Percentiles rank a stretch among this genome's conserved stretches.
These are phyloP conservation scores for Fusarium agapanthi DNA, from an alignment of 2,329 filamentous ascomycete genomes.

Conservation along the genomic window DNA sequence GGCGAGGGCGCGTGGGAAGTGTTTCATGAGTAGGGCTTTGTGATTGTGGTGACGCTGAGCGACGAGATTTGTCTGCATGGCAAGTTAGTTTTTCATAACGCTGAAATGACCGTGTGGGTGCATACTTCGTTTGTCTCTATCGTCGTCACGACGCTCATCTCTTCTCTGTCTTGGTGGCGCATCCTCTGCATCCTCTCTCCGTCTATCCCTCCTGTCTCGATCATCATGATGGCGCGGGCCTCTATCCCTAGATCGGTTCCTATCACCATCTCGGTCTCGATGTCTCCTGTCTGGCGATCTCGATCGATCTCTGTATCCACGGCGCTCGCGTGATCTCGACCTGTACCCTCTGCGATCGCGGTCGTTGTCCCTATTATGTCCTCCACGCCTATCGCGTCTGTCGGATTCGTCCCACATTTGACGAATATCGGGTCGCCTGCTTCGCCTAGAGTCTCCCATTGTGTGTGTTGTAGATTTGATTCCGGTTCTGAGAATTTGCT, in stretches of 20 bases:
- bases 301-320: conserved; percentile 48
- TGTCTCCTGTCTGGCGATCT: conserved; percentile 49
- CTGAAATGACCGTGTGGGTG: background rate
- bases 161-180: conserved; percentile 26
- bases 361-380: conserved; percentile 43
- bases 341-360: conserved; percentile 47
- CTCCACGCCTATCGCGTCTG: conserved; percentile 48
- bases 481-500: background rate
- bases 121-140: conserved; percentile 41
- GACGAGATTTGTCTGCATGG: conserved; percentile 42
- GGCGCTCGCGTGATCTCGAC: conserved; percentile 48
- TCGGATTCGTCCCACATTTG: conserved; percentile 69
- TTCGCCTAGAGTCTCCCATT: conserved; percentile 49
- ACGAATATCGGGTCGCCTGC: conserved; percentile 59
- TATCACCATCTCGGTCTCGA: conserved; percentile 51
- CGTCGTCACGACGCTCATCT: conserved; percentile 40
- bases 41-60: conserved; percentile 51
- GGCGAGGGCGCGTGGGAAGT: conserved; percentile 49
- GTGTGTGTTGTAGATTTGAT: background rate
- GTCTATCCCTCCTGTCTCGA: conserved; percentile 34
- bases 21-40: conserved; percentile 36
- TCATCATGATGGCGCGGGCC: conserved; percentile 44
- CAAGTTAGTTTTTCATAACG: conserved; percentile 3
- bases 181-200: conserved; percentile 41
- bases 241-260: conserved; percentile 46